phyloP scores from a whole-genome alignment of 1,284 basidiomycete species.

The Moniliella sp. region DNA sequence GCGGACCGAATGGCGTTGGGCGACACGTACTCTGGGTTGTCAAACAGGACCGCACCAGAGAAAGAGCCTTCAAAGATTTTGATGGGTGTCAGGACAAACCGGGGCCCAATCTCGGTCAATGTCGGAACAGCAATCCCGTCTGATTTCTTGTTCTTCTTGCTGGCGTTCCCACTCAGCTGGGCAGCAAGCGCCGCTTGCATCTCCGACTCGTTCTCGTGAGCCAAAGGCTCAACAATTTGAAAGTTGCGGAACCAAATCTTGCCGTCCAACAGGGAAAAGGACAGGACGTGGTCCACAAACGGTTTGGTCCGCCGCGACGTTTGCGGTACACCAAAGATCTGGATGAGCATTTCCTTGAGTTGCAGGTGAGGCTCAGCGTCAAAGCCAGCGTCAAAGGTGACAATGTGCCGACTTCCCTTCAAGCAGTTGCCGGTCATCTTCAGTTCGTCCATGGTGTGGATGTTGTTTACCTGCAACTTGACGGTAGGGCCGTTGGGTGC shows the following conservation, averaged over 20 bases:
- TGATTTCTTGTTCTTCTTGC: constrained; percentile 7
- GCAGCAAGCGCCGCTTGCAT: constrained; percentile 19
- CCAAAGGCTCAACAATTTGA: constrained; percentile 45
- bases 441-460: constrained; percentile 98
- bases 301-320: constrained; percentile 76
- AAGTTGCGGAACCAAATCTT: constrained; percentile 99
- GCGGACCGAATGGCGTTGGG: constrained; percentile 60
- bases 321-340: constrained; percentile 83
- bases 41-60: constrained; percentile 77
- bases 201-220: constrained; percentile 28
- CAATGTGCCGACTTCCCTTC: constrained; percentile 73
- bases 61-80: constrained; percentile 95
- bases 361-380: constrained; percentile 69
- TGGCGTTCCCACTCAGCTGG: constrained; percentile 38
- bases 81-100: constrained; percentile 90
- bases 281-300: constrained; percentile 89
- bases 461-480: constrained; percentile 91
- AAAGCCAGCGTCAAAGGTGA: constrained; percentile 80
- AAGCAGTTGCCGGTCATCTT: constrained; percentile 99
- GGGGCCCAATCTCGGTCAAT: constrained; percentile 54
- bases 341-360: constrained; percentile 84
- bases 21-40: constrained; percentile 87
- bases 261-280: constrained; percentile 79
- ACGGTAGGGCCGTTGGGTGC: constrained; percentile 91
- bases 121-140: constrained; percentile 8